These are phyloP conservation scores for Amaranthus hypochondriacus DNA, from an alignment of 148 eudicot genomes.

Conservation along the genomic window DNA sequence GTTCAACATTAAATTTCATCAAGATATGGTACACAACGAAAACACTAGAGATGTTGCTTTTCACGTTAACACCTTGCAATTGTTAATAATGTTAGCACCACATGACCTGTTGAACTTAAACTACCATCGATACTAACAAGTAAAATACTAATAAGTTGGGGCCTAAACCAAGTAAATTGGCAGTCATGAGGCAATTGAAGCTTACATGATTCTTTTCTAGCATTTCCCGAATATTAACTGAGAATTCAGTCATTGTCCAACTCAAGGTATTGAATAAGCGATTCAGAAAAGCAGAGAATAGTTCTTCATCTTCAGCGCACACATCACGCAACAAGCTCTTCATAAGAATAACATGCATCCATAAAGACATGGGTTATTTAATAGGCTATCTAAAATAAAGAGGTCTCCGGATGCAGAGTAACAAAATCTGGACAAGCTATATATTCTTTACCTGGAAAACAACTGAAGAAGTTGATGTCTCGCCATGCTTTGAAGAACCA, in stretches of 20 bases:
- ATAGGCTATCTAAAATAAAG: neutral
- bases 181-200: neutral
- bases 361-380: neutral
- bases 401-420: neutral
- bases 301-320: slow-evolving; percentile 56
- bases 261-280: slow-evolving; percentile 86
- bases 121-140: neutral
- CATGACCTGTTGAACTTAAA: neutral
- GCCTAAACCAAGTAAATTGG: neutral
- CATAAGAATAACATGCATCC: slow-evolving; percentile 19
- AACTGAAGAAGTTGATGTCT: slow-evolving; percentile 67
- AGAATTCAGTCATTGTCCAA: slow-evolving; percentile 97
- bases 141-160: neutral
- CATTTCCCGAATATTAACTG: slow-evolving; percentile 88
- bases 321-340: slow-evolving; percentile 78
- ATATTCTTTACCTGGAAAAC: slow-evolving; percentile 53
- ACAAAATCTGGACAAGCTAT: neutral
- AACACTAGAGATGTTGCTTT: neutral
- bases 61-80: neutral
- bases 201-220: slow-evolving; percentile 76
- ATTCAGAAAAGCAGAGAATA: slow-evolving; percentile 79
- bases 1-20: neutral
- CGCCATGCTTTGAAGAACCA: slow-evolving; percentile 75
- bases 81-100: too few species aligned
- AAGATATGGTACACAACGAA: neutral